Evolutionary conservation across 768 basidiomycete genomes (phyloP).

Genomic region (Mycena maculata): DNA sequence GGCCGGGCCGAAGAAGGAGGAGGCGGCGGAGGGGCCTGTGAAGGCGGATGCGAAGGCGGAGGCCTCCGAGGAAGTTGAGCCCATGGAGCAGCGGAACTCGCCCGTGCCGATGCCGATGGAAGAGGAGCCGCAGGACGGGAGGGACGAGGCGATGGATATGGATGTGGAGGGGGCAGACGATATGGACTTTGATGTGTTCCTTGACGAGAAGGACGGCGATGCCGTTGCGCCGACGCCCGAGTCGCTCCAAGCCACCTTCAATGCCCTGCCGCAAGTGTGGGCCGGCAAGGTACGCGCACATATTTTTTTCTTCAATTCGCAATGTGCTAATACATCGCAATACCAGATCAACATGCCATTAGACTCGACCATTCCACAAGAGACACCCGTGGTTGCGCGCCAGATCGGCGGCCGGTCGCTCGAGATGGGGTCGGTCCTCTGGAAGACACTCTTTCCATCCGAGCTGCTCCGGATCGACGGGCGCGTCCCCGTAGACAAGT

Average conservation of each 20-base stretch:
- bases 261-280: constrained; percentile 76
- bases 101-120: constrained; percentile 38
- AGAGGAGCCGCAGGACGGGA: constrained; percentile 46
- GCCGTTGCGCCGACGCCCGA: constrained; percentile 50
- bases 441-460: constrained; percentile 82
- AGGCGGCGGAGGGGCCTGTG: too few species aligned
- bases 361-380: constrained; percentile 76
- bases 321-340: background rate
- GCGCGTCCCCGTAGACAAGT: constrained; percentile 81
- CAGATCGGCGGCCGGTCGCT: constrained; percentile 84
- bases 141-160: constrained; percentile 61
- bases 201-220: constrained; percentile 71
- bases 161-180: constrained; percentile 72
- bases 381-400: constrained; percentile 73
- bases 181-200: constrained; percentile 88
- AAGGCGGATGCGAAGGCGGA: too few species aligned
- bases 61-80: constrained; percentile 29
- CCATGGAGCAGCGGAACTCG: constrained; percentile 39
- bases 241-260: constrained; percentile 62
- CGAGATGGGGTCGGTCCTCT: constrained; percentile 67
- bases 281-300: constrained; percentile 73
- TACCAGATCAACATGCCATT: constrained; percentile 82
- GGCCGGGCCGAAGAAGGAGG: constrained; percentile 60
- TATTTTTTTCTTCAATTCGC: background rate
- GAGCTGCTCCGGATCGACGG: constrained; percentile 83